Evolutionary conservation across 192 early-diverging fungal genomes (phyloP).

Genomic region (Backusella luteola): DNA sequence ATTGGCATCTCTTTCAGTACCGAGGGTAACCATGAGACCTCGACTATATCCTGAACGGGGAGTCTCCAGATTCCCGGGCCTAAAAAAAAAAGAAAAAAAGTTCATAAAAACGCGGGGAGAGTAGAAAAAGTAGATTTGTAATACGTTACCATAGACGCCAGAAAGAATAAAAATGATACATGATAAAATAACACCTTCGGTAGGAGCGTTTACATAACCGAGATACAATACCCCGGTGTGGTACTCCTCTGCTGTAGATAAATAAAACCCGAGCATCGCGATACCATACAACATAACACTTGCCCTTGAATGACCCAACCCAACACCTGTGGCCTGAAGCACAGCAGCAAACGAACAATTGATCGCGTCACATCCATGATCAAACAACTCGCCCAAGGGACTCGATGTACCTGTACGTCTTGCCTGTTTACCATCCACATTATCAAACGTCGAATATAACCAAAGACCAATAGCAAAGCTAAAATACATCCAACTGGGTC

Average conservation of each 20-base stretch:
- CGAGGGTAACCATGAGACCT: slow-evolving; percentile 17
- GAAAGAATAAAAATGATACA: slow-evolving; percentile 59
- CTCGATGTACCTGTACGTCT: slow-evolving; percentile 81
- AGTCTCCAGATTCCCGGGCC: slow-evolving; percentile 22
- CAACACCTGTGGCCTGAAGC: slow-evolving; percentile 20
- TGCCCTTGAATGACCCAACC: slow-evolving; percentile 23
- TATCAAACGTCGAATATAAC: slow-evolving; percentile 86
- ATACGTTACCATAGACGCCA: slow-evolving; percentile 55
- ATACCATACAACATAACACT: slow-evolving; percentile 28
- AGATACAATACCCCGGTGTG: slow-evolving; percentile 85
- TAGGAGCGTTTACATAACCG: slow-evolving; percentile 79
- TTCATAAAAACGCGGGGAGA: background rate
- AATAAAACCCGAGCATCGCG: slow-evolving; percentile 62
- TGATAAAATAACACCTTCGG: slow-evolving; percentile 79
- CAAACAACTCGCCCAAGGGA: slow-evolving; percentile 93
- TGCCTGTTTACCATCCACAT: slow-evolving; percentile 95
- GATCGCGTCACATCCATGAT: slow-evolving; percentile 68
- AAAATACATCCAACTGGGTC: slow-evolving; percentile 81
- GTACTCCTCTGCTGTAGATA: slow-evolving; percentile 91
- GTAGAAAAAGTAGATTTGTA: background rate
- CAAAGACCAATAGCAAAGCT: slow-evolving; percentile 76
- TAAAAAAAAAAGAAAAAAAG: background rate
- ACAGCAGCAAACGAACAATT: slow-evolving; percentile 35
- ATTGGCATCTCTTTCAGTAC: background rate
- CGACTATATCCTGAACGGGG: slow-evolving; percentile 5